These are phyloP conservation scores for Beta corolliflora DNA, from an alignment of 179 eudicot genomes.

Conservation along the genomic window DNA sequence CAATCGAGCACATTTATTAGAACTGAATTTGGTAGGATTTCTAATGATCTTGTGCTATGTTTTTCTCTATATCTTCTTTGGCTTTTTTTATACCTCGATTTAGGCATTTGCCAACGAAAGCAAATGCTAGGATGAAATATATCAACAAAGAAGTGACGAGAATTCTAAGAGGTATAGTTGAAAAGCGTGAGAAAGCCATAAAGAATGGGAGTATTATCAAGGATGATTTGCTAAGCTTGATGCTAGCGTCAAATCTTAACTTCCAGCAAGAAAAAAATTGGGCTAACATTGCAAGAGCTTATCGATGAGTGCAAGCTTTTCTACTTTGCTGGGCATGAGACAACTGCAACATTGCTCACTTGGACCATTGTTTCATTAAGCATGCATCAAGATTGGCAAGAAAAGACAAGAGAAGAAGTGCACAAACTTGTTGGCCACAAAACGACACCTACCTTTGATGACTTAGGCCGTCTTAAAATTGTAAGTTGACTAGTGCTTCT, in stretches of 20 bases:
- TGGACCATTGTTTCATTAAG: background rate
- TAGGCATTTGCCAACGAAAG: background rate
- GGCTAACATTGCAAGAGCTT: background rate
- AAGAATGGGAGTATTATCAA: background rate
- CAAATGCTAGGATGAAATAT: too few species aligned
- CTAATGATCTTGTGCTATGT: too few species aligned
- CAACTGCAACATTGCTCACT: background rate
- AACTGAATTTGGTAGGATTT: too few species aligned
- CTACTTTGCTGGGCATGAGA: background rate
- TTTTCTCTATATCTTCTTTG: too few species aligned
- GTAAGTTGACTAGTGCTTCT: background rate
- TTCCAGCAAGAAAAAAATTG: background rate
- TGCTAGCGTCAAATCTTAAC: too few species aligned
- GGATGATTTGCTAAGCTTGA: too few species aligned
- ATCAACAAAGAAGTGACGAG: background rate
- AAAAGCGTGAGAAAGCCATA: background rate
- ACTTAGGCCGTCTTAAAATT: background rate
- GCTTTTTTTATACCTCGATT: background rate
- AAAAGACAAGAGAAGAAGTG: background rate
- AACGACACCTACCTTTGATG: background rate
- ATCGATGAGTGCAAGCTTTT: background rate
- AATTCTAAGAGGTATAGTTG: background rate
- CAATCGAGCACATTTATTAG: too few species aligned
- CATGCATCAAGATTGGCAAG: background rate
- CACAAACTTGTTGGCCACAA: background rate